Percentiles rank a stretch among this genome's conserved stretches.
Evolutionary conservation across 257 asterid species (phyloP).

Genomic region (Plantago elongata): DNA sequence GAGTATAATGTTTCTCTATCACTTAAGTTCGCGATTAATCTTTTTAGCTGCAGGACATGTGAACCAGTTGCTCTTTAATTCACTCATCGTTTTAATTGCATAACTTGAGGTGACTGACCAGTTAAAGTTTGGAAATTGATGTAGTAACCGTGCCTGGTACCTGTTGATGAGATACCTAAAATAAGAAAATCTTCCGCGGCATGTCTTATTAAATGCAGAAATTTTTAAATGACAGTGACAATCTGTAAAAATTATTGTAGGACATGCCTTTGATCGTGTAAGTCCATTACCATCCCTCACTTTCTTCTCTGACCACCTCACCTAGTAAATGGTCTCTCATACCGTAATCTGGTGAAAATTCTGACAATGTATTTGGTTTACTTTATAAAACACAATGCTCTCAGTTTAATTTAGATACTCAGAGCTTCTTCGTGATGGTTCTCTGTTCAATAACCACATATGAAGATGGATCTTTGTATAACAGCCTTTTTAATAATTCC

Average conservation of each 20-base stretch:
- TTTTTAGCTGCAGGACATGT: conserved; percentile 10
- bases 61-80: conserved; percentile 7
- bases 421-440: conserved; percentile 6
- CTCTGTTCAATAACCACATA: not conserved
- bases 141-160: not conserved
- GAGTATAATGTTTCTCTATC: not conserved
- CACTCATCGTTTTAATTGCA: conserved; percentile 6
- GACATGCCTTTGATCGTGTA: too few species aligned
- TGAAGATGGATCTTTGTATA: not conserved
- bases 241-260: too few species aligned
- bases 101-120: not conserved
- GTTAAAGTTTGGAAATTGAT: not conserved
- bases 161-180: not conserved
- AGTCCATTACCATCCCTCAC: too few species aligned
- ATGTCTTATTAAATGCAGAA: too few species aligned
- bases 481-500: not conserved
- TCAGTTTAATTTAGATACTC: not conserved
- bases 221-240: too few species aligned
- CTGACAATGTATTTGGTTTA: too few species aligned
- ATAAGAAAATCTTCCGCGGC: too few species aligned
- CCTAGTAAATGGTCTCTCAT: too few species aligned
- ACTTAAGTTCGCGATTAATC: not conserved
- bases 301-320: too few species aligned
- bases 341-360: too few species aligned
- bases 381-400: too few species aligned